Evolutionary conservation across 139 green algal genomes (phyloP).

Genomic region (Ettlia oleoabundans): DNA sequence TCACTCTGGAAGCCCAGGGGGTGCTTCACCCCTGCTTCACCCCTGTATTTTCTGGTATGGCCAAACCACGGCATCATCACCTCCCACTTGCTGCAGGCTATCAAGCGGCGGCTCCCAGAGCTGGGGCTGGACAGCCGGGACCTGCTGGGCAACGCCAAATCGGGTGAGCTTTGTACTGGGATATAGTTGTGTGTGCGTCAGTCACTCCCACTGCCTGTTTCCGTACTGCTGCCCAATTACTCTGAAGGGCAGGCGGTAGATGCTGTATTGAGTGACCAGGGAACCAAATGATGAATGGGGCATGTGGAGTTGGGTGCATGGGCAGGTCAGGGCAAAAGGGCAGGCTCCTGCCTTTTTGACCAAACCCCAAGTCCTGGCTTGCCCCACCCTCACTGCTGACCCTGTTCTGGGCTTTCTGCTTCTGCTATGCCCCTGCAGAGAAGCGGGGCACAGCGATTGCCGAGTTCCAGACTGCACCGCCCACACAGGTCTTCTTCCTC

Average conservation of each 20-base stretch:
- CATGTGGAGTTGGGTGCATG: too few species aligned
- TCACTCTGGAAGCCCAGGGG: too few species aligned
- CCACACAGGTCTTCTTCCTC: conserved; percentile 39
- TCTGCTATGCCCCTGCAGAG: not conserved
- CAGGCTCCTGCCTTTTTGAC: too few species aligned
- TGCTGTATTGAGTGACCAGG: too few species aligned
- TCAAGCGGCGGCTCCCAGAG: conserved; percentile 13
- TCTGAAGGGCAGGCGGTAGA: too few species aligned
- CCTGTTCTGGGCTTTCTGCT: not conserved
- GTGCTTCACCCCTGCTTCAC: too few species aligned
- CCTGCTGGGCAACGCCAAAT: conserved; percentile 16
- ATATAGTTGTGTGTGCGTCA: too few species aligned
- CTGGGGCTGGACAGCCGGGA: conserved; percentile 3
- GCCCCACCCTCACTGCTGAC: not conserved
- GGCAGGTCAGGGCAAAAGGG: too few species aligned
- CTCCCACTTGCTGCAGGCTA: not conserved
- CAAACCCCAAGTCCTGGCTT: too few species aligned
- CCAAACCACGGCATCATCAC: not conserved
- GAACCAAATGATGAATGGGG: too few species aligned
- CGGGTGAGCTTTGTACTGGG: not conserved
- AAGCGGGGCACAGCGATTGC: conserved; percentile 33
- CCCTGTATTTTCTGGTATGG: not conserved
- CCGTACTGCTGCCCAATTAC: too few species aligned
- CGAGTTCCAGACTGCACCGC: conserved; percentile 34
- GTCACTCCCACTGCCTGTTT: too few species aligned